A percentile compares a stretch with the other conserved stretches of the same genome.
phyloP scores from a whole-genome alignment of 2,329 filamentous ascomycete species.

The Cercospora sp. region DNA sequence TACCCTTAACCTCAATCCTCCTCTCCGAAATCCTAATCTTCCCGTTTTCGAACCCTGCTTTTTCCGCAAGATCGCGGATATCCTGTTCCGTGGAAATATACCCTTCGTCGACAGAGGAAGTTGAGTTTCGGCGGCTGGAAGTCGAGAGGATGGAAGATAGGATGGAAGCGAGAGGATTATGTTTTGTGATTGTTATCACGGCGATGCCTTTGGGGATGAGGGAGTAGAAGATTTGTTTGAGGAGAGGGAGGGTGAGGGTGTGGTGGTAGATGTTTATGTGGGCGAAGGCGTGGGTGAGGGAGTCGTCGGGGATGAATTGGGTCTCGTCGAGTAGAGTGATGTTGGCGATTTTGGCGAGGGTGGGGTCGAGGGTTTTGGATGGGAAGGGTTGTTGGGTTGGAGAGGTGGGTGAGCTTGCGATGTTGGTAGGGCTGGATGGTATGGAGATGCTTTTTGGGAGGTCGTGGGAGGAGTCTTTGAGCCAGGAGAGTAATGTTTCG shows the following conservation, averaged over 20 bases:
- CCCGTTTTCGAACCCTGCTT: conserved; percentile 10
- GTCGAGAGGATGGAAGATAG: neutral
- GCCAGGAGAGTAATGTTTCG: conserved; percentile 14
- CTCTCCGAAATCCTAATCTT: conserved; percentile 10
- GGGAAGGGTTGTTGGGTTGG: neutral
- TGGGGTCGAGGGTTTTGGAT: neutral
- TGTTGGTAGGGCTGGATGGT: neutral
- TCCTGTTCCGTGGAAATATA: neutral
- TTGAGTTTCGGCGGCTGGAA: neutral
- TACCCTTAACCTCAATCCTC: conserved; percentile 10
- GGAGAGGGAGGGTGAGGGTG: neutral
- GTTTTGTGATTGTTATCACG: conserved; percentile 14
- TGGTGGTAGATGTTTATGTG: conserved; percentile 12
- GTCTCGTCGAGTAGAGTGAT: neutral
- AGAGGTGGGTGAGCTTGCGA: neutral
- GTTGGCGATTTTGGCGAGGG: conserved; percentile 9
- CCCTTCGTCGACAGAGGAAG: neutral
- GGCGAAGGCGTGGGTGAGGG: conserved; percentile 18
- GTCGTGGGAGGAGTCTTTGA: conserved; percentile 10
- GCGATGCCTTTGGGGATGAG: conserved; percentile 14
- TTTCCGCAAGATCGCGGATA: conserved; percentile 1
- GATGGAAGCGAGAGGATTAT: neutral
- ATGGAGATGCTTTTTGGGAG: conserved; percentile 7
- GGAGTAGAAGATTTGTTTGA: conserved; percentile 16
- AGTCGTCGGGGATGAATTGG: neutral